Base-by-base conservation (phyloP, 2,329 filamentous ascomycete genomes). In the Colletotrichum trifolii region DNA sequence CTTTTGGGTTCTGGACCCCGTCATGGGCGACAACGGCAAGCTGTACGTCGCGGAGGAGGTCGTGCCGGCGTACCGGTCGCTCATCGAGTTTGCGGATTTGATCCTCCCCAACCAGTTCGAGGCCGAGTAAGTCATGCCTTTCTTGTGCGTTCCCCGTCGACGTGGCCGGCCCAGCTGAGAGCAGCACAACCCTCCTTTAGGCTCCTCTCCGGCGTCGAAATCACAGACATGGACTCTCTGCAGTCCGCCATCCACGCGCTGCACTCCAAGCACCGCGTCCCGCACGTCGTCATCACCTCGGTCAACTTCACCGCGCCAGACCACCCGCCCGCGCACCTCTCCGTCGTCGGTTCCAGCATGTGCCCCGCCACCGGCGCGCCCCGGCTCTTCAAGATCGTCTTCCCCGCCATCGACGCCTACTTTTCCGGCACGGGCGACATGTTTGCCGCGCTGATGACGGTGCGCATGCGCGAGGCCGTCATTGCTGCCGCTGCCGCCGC, bases 371-470 rank as follows among this genome's bases (percentile, higher is more conserved):
- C 83, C 60, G 86, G 83, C 50, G 81, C 77, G 67, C 89, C 95
- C 0, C 90, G 96, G n/a, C 85, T 95, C 56, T 99, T 98, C 83
- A 89, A 91, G 72, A 90, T 98, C 72, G 88, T 91, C 60, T 93
- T 97, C 61, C 94, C 95, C 0, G 87, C 91, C 35, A 89, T 97
- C 65, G 92, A 97, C 74, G 92, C 94, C 79, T 97, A 96, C 83
- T 99, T 98, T 79, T 94, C 91, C 71, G 96, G 96, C 45, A 98
- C 96, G 0, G 96, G 96, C 50, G 96, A 99, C 81, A 97, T 99
- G 95, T 98, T 99, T 74, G 95, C 94, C 36, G 95, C 95, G 8
- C 84, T 99, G 49, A 94, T 93, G 74, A 89, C 97, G 1, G 92
- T 92, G 45, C 89, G 95, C 36, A 88, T 99, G 73, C 90, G 95